phyloP scores from a whole-genome alignment of 495 filamentous ascomycete species.

The Daldinia decipiens region DNA sequence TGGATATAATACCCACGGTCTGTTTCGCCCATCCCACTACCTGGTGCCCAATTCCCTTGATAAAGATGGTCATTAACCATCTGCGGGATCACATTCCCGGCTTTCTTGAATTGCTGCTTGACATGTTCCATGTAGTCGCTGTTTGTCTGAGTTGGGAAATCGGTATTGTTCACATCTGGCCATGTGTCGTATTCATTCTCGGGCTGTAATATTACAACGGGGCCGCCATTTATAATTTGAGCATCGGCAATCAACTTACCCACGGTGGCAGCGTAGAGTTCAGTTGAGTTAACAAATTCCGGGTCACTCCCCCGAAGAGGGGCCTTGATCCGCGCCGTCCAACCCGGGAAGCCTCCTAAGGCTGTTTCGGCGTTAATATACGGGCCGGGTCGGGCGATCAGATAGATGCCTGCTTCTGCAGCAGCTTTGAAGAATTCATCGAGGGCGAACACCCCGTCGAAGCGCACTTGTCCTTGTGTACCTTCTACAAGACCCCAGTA shows the following conservation, averaged over 20 bases:
- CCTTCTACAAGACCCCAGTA: conserved; percentile 82
- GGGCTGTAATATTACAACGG: background rate
- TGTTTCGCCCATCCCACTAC: background rate
- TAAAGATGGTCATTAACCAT: conserved; percentile 78
- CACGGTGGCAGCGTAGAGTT: background rate
- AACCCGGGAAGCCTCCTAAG: background rate
- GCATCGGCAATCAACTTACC: background rate
- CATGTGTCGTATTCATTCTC: conserved; percentile 1
- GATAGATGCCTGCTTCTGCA: background rate
- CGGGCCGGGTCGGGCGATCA: background rate
- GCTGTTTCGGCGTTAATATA: background rate
- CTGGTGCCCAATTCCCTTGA: conserved; percentile 63
- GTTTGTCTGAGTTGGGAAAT: conserved; percentile 58
- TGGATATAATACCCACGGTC: background rate
- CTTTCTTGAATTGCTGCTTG: conserved; percentile 71
- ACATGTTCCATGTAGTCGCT: conserved; percentile 74
- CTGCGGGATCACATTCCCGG: conserved; percentile 76
- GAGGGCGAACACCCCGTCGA: background rate
- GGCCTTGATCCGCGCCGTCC: background rate
- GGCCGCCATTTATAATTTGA: background rate
- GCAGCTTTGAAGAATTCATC: conserved; percentile 1
- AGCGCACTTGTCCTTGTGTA: conserved; percentile 69
- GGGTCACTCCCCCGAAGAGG: background rate
- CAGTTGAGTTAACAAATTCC: conserved; percentile 1
- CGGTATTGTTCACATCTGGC: conserved; percentile 40